Percentiles rank a stretch among this genome's conserved stretches.
Conservation (phyloP, 768 basidiomycete genomes). For the Infundibulicybe gibba region DNA sequence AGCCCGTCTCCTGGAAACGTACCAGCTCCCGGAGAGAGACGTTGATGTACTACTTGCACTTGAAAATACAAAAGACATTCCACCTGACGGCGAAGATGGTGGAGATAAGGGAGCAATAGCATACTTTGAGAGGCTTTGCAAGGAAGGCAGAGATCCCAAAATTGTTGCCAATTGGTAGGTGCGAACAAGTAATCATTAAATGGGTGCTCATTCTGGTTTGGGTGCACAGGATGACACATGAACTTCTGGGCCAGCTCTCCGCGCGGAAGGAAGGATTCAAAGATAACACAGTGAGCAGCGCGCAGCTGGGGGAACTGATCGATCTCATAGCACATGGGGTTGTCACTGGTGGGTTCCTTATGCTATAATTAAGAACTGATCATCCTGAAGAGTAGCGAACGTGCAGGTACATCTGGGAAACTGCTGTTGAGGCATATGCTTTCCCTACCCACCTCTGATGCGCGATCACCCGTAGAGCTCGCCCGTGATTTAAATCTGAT, state of each 20-base stretch:
- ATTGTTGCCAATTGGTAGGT: slow-evolving; percentile 81
- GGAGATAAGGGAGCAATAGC: slow-evolving; percentile 47
- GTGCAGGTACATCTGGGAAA: slow-evolving; percentile 74
- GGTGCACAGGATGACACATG: slow-evolving; percentile 75
- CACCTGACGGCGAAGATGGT: slow-evolving; percentile 50
- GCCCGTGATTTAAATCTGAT: slow-evolving; percentile 47
- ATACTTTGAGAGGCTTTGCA: slow-evolving; percentile 77
- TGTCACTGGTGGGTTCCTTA: slow-evolving; percentile 59
- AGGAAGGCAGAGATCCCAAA: slow-evolving; percentile 47
- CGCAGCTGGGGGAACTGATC: slow-evolving; percentile 73
- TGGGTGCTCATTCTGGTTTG: neutral
- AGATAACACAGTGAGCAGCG: slow-evolving; percentile 55
- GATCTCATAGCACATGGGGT: slow-evolving; percentile 63
- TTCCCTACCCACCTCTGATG: slow-evolving; percentile 28
- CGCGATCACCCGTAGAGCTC: slow-evolving; percentile 30
- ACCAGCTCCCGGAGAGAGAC: slow-evolving; percentile 56
- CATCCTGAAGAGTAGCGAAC: neutral
- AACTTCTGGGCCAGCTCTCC: slow-evolving; percentile 77
- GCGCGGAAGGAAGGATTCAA: slow-evolving; percentile 49
- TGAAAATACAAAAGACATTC: slow-evolving; percentile 61
- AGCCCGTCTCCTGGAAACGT: slow-evolving; percentile 46
- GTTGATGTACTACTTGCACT: slow-evolving; percentile 73
- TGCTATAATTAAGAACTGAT: neutral
- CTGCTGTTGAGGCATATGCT: slow-evolving; percentile 72
- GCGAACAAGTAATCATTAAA: neutral